Evolutionary conservation across 1,139 yeast genomes (phyloP).

Genomic region (Yamadazyma siamensis): DNA sequence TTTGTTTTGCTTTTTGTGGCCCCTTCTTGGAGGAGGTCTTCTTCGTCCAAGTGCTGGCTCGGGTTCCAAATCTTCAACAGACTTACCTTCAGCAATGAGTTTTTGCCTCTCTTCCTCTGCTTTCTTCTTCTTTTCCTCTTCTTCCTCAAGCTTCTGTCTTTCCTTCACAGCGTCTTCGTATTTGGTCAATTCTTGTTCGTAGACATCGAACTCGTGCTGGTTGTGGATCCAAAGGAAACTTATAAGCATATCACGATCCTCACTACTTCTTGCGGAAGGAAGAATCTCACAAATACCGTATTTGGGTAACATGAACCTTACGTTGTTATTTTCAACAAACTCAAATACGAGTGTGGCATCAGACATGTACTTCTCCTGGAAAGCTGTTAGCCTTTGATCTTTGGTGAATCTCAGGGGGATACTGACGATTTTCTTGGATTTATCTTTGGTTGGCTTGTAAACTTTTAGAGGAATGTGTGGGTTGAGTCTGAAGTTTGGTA

Average conservation of each 20-base stretch:
- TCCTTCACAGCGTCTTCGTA: slow-evolving; percentile 26
- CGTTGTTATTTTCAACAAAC: slow-evolving; percentile 73
- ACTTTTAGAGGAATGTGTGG: slow-evolving; percentile 17
- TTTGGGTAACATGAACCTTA: slow-evolving; percentile 72
- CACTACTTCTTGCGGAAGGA: slow-evolving; percentile 22
- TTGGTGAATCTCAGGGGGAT: slow-evolving; percentile 16
- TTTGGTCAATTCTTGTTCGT: slow-evolving; percentile 35
- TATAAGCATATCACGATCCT: slow-evolving; percentile 49
- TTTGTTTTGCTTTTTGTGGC: slow-evolving; percentile 18
- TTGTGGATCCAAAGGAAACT: slow-evolving; percentile 65
- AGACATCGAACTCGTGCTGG: slow-evolving; percentile 44
- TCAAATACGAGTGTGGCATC: slow-evolving; percentile 82
- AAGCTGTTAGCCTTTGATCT: slow-evolving; percentile 63
- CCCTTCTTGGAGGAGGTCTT: slow-evolving; percentile 16
- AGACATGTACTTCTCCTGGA: slow-evolving; percentile 65
- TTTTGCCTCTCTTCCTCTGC: slow-evolving; percentile 19
- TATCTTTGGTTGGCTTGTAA: slow-evolving; percentile 23
- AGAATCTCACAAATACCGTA: slow-evolving; percentile 70
- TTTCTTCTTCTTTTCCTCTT: slow-evolving; percentile 23
- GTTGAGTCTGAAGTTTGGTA: slow-evolving; percentile 14
- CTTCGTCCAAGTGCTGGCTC: slow-evolving; percentile 11
- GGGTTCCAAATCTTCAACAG: slow-evolving; percentile 7
- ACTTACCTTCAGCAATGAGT: slow-evolving; percentile 10
- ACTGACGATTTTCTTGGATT: slow-evolving; percentile 19
- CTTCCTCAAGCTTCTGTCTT: slow-evolving; percentile 20